Base-by-base conservation (phyloP, 257 asterid genomes). In the Nicotiana knightiana region DNA sequence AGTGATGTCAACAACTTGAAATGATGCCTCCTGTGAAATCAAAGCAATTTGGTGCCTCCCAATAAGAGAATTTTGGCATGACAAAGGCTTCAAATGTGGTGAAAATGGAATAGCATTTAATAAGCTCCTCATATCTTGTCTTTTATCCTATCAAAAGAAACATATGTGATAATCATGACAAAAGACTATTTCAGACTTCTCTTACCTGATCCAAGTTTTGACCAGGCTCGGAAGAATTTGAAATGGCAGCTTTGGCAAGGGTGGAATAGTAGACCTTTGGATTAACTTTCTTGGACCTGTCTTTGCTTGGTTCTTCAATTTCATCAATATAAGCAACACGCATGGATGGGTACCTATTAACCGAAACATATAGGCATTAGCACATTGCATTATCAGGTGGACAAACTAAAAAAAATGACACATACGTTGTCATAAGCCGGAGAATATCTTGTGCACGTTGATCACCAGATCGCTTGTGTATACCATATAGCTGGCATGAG, bases 261-360 rank as follows among this genome's bases (percentile, higher is more conserved):
- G 97, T 90, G 83, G 99, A 96, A 85, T 96, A 96, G 85, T 93
- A 96, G 70, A 87, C 97, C 89, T 92, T 96, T 83, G 93, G 92
- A 87, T 94, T 93, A 80, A 89, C 94, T 84, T 92, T 96, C 86
- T 92, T 92, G 55, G 91, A 81, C 85, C 87, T 87, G 86, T 93
- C 98, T 90, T 94, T 96, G 87, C 88, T 92, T 51, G 98, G 93
- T 85, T 91, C 97, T 89, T 96, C 99, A 85, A 96, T 97, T 88
- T 96, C 99, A 91, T 96, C 99, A 59, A 96, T 94, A 88, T 94
- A 94, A 67, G 98, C 98, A 79, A 94, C 99, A 76, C 99, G 94
- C 81, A 96, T 97, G 85, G 99, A 96, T 53, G 99, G 98, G 89
- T 96, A 94, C 83, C 99, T 96, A 87, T 81, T 48, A 81, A 76